Evolutionary conservation across 345 rosid genomes (phyloP).

Genomic region (Salix caprea): DNA sequence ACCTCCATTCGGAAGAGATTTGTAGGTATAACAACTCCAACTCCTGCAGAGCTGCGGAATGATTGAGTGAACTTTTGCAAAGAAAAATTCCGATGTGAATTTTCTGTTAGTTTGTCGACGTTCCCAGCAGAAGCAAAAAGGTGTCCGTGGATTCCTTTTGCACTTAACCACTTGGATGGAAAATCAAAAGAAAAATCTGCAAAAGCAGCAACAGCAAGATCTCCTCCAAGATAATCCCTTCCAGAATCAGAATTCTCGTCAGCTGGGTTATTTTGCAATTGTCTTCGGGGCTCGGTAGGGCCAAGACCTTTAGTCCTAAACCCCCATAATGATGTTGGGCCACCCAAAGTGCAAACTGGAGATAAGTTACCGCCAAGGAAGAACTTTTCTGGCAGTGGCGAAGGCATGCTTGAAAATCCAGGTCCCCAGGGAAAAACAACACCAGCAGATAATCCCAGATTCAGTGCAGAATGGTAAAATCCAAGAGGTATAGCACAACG

Average conservation of each 20-base stretch:
- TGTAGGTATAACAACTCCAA: slow-evolving; percentile 78
- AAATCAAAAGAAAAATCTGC: slow-evolving; percentile 92
- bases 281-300: slow-evolving; percentile 70
- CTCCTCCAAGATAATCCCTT: slow-evolving; percentile 88
- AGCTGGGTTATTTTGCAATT: slow-evolving; percentile 23
- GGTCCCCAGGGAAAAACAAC: slow-evolving; percentile 71
- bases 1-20: slow-evolving; percentile 90
- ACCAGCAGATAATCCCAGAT: slow-evolving; percentile 75
- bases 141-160: slow-evolving; percentile 90
- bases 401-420: slow-evolving; percentile 46
- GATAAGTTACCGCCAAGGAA: slow-evolving; percentile 88
- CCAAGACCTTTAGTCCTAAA: slow-evolving; percentile 79
- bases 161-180: slow-evolving; percentile 73
- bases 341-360: slow-evolving; percentile 72
- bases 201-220: slow-evolving; percentile 75
- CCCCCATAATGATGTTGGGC: slow-evolving; percentile 82
- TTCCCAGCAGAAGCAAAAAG: slow-evolving; percentile 86
- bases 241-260: slow-evolving; percentile 42
- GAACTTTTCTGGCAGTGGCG: slow-evolving; percentile 83
- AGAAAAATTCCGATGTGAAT: slow-evolving; percentile 55
- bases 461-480: slow-evolving; percentile 62
- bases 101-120: slow-evolving; percentile 62
- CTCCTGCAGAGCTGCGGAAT: slow-evolving; percentile 72
- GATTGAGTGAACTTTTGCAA: slow-evolving; percentile 53
- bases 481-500: slow-evolving; percentile 84